Base-by-base conservation (phyloP, 495 filamentous ascomycete genomes). In the Penicillium lagena region DNA sequence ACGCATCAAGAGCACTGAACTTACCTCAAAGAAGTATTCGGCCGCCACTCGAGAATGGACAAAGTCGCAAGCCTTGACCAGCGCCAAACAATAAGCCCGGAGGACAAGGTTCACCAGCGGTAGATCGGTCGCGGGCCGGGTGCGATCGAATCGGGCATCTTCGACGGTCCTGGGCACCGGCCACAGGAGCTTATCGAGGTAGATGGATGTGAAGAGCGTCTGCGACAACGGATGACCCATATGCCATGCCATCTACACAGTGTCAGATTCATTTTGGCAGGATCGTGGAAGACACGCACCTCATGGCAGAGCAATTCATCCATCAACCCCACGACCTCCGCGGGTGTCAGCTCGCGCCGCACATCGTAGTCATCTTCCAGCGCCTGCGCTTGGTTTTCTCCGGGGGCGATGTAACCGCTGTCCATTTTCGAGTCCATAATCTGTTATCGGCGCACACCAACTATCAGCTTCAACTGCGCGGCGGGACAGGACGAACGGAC, bases 351-450 rank as follows among this genome's bases (percentile, higher is more conserved):
- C 38, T 76, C 69, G 45, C 75, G 68, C 43, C 79, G 73, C 42
- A 87, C 77, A 63, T 97, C 87, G 70, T 95, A 97, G 49, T 87
- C 80, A 40, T 91, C 84, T 48, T 95, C 86, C 7, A 95, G 73
- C 43, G 67, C 64, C 45, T 70, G 56, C 46, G 58, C 68, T 33
- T 64, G 51, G 29, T 81, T 82, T 52, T 95, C 88, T 35, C 81
- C 87, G 9, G 82, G 77, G 10, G 75, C 76, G 12, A 93, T 63
- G 52, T 81, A 86, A 29, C 93, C 93, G 58, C 87, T 96, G 59
- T 98, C 93, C 93, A 98, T 97, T 63, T 96, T 98, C 1, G 85
- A 82, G 58, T 98, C 93, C 90, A 96, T 95, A 46, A 98, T 91
- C 93, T 98, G 52, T 44, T 7, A 35, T 15, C 42, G 28, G 29